Conservation (phyloP, 345 rosid species). For the Heritiera littoralis region DNA sequence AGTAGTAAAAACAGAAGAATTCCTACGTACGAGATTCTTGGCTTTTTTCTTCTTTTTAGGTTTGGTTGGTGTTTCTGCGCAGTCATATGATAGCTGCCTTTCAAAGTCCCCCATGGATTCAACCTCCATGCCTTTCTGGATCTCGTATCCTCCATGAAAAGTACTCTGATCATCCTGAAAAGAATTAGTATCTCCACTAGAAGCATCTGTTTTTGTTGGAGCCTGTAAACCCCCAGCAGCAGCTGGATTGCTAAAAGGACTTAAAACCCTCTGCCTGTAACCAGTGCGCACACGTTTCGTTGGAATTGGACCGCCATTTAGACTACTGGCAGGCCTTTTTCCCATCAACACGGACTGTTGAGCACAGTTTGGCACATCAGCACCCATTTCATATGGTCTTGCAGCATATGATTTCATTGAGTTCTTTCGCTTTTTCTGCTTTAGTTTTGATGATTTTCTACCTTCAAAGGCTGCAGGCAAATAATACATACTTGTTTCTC, state of each 20-base stretch:
- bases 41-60: conserved; percentile 91
- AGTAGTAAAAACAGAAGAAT: conserved; percentile 27
- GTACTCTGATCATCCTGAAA: conserved; percentile 94
- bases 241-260: conserved; percentile 64
- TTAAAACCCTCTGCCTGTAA: conserved; percentile 69
- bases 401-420: conserved; percentile 43
- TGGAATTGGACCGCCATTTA: conserved; percentile 68
- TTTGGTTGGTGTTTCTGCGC: conserved; percentile 71
- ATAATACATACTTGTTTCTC: conserved; percentile 74
- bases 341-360: conserved; percentile 56
- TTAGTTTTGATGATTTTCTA: conserved; percentile 52
- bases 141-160: conserved; percentile 67
- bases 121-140: conserved; percentile 78
- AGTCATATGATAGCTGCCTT: conserved; percentile 67
- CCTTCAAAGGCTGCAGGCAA: conserved; percentile 62
- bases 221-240: conserved; percentile 49
- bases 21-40: conserved; percentile 55
- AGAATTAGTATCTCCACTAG: conserved; percentile 96
- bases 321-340: conserved; percentile 68
- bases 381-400: conserved; percentile 35
- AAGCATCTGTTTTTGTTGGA: conserved; percentile 74
- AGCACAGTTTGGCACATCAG: conserved; percentile 53
- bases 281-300: conserved; percentile 92
- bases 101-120: conserved; percentile 73
- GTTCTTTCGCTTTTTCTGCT: conserved; percentile 67